Percentiles rank a stretch among this genome's conserved stretches.
Evolutionary conservation across 2,329 filamentous ascomycete species (phyloP).

Genomic region (Tolypocladium tropicale): DNA sequence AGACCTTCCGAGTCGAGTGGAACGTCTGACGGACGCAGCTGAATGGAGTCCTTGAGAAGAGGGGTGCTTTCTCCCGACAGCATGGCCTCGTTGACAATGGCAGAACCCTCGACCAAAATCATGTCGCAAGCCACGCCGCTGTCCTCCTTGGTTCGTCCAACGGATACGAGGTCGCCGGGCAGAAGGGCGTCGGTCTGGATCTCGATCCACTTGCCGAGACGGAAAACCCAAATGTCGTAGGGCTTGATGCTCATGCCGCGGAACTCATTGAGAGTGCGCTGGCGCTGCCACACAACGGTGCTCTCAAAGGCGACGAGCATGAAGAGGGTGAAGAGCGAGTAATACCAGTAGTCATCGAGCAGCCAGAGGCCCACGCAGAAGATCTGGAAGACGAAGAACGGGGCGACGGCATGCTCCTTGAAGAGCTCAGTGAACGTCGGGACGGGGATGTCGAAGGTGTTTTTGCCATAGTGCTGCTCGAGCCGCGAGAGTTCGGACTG

Average conservation of each 20-base stretch:
- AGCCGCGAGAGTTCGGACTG: constrained; percentile 68
- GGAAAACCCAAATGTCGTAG: constrained; percentile 86
- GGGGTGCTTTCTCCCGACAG: constrained; percentile 96
- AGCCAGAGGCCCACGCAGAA: constrained; percentile 99
- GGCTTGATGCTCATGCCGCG: constrained; percentile 99
- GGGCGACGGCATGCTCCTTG: constrained; percentile 95
- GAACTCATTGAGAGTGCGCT: constrained; percentile 92
- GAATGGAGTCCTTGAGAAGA: constrained; percentile 89
- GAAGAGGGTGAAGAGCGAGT: constrained; percentile 95
- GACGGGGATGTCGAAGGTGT: constrained; percentile 95
- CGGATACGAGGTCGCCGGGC: constrained; percentile 87
- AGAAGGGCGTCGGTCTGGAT: constrained; percentile 84
- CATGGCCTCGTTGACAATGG: constrained; percentile 99
- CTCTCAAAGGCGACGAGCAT: constrained; percentile 98
- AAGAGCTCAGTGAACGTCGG: constrained; percentile 93
- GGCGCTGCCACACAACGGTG: constrained; percentile 97
- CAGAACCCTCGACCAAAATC: constrained; percentile 86
- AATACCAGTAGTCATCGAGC: constrained; percentile 99
- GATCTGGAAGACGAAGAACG: constrained; percentile 98
- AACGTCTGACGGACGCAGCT: constrained; percentile 75
- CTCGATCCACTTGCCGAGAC: constrained; percentile 79
- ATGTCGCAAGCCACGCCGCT: constrained; percentile 96
- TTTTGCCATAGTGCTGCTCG: constrained; percentile 88
- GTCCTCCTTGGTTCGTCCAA: constrained; percentile 90
- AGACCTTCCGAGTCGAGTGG: constrained; percentile 77